phyloP scores from a whole-genome alignment of 2,329 filamentous ascomycete genomes.

The Hawksworthiomyces lignivorus region DNA sequence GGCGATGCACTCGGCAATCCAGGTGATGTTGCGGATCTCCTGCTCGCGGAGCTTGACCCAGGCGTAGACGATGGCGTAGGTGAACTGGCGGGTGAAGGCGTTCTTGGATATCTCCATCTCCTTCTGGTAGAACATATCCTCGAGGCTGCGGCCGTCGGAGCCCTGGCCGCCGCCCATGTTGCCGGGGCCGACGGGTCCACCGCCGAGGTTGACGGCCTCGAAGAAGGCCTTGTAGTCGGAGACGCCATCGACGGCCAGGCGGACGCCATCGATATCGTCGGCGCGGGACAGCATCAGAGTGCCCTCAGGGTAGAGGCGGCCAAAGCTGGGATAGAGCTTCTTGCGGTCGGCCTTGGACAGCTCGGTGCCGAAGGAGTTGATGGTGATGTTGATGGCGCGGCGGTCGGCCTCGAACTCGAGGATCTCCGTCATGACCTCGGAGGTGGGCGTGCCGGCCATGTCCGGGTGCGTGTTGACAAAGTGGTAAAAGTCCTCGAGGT shows the following conservation, averaged over 20 bases:
- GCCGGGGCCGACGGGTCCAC: conserved; percentile 63
- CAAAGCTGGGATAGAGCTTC: conserved; percentile 92
- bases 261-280: conserved; percentile 89
- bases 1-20: conserved; percentile 99
- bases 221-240: conserved; percentile 94
- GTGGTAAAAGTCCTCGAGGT: conserved; percentile 92
- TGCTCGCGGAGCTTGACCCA: conserved; percentile 98
- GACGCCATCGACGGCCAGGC: conserved; percentile 87
- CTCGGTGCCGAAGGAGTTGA: conserved; percentile 98
- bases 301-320: conserved; percentile 86
- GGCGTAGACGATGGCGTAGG: conserved; percentile 87
- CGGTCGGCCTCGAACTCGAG: conserved; percentile 95
- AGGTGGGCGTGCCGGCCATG: conserved; percentile 78
- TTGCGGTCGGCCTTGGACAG: conserved; percentile 87
- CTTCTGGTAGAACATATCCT: conserved; percentile 98
- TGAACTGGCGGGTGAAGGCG: conserved; percentile 94
- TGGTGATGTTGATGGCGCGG: conserved; percentile 95
- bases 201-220: conserved; percentile 75
- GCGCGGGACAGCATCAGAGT: conserved; percentile 90
- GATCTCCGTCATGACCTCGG: conserved; percentile 92
- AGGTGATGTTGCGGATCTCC: conserved; percentile 99
- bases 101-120: conserved; percentile 98
- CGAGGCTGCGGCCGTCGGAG: conserved; percentile 78
- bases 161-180: conserved; percentile 80
- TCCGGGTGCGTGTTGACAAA: conserved; percentile 89